These are phyloP conservation scores for Stentor roeselii DNA, from an alignment of 73 alveolate species.

Conservation along the genomic window DNA sequence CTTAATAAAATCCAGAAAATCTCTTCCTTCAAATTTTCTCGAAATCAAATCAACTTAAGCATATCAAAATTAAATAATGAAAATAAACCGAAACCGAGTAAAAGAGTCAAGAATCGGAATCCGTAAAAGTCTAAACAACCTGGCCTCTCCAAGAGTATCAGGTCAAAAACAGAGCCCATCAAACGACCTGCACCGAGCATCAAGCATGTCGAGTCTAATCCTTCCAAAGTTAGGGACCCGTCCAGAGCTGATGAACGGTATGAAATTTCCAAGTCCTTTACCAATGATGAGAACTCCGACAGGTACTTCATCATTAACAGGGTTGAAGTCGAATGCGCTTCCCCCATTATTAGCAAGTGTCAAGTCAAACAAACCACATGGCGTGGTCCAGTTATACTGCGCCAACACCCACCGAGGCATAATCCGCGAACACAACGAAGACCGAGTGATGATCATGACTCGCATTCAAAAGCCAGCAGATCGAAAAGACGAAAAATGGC, in stretches of 20 bases:
- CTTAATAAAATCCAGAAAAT: not conserved
- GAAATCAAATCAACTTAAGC: not conserved
- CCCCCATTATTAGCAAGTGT: conserved; percentile 47
- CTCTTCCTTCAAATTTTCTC: not conserved
- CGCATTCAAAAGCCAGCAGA: conserved; percentile 58
- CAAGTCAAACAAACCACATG: conserved; percentile 72
- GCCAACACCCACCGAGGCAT: conserved; percentile 95
- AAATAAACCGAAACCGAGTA: not conserved
- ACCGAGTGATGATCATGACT: conserved; percentile 67
- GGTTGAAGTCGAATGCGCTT: not conserved
- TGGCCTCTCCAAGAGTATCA: not conserved
- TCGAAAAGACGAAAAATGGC: conserved; percentile 51
- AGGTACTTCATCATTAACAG: not conserved
- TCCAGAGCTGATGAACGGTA: not conserved
- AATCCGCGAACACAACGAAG: conserved; percentile 75
- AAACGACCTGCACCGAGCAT: not conserved
- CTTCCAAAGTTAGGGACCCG: not conserved
- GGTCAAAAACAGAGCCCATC: not conserved
- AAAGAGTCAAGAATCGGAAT: not conserved
- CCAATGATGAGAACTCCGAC: not conserved
- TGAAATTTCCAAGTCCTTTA: not conserved
- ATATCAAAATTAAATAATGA: not conserved
- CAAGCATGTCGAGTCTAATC: not conserved
- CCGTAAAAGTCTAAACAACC: not conserved
- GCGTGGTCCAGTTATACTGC: conserved; percentile 82